Evolutionary conservation across 352 stramenopile species (phyloP).

Genomic region (Phytophthora quininea): DNA sequence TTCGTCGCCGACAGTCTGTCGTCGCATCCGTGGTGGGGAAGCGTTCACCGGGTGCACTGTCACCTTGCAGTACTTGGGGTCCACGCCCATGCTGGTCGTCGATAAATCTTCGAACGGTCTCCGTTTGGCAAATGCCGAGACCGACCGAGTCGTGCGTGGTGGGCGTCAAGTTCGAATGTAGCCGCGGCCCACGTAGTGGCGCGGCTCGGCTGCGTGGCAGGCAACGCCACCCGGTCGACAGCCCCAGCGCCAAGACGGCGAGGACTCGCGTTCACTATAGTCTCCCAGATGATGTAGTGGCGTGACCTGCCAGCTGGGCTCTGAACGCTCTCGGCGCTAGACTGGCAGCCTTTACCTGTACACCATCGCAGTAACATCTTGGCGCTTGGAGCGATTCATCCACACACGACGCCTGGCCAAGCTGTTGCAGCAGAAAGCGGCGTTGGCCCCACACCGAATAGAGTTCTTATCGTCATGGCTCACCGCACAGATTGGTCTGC

Average conservation of each 20-base stretch:
- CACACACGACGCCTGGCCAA: constrained; percentile 2
- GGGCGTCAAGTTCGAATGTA: constrained; percentile 36
- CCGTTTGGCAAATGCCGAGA: background rate
- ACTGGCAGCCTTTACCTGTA: constrained; percentile 22
- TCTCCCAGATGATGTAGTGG: constrained; percentile 19
- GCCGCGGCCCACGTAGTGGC: background rate
- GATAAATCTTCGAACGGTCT: constrained; percentile 17
- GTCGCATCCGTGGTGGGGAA: constrained; percentile 29
- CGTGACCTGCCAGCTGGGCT: constrained; percentile 27
- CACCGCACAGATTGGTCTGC: background rate
- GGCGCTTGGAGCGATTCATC: background rate
- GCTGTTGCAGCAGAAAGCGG: constrained; percentile 20
- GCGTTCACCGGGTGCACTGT: constrained; percentile 46
- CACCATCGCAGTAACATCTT: constrained; percentile 19
- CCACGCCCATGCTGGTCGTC: constrained; percentile 33
- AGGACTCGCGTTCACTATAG: constrained; percentile 30
- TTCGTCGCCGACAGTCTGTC: constrained; percentile 46
- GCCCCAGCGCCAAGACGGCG: constrained; percentile 7
- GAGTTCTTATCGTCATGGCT: constrained; percentile 24
- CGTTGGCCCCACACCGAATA: background rate
- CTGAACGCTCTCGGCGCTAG: constrained; percentile 12
- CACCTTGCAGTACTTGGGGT: constrained; percentile 65
- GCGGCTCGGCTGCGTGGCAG: constrained; percentile 5
- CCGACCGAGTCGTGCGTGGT: constrained; percentile 21
- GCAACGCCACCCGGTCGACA: constrained; percentile 17